These are phyloP conservation scores for Blastobotrys peoriensis DNA, from an alignment of 805 yeast species.

Conservation along the genomic window DNA sequence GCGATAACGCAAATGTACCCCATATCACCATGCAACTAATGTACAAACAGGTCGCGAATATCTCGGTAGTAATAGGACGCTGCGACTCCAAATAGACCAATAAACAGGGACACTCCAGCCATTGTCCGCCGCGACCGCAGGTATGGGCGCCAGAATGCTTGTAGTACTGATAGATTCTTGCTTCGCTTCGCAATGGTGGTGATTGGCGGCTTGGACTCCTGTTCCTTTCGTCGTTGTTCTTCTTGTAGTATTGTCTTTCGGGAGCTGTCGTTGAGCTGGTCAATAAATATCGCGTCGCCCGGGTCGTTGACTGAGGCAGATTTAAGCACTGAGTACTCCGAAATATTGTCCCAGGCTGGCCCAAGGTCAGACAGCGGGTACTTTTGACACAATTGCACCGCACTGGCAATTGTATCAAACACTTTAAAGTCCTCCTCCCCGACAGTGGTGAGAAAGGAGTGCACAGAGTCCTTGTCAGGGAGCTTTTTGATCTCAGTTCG, in stretches of 20 bases:
- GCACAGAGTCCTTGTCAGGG: constrained; percentile 37
- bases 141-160: background rate
- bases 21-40: too few relatives aligned
- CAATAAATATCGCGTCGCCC: background rate
- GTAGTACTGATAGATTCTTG: background rate
- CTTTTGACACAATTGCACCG: constrained; percentile 16
- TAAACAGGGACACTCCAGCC: constrained; percentile 11
- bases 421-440: constrained; percentile 17
- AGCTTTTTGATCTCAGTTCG: constrained; percentile 38
- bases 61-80: constrained; percentile 8
- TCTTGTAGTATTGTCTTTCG: constrained; percentile 2
- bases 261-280: constrained; percentile 1
- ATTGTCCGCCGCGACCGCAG: constrained; percentile 3
- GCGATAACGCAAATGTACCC: background rate
- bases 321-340: constrained; percentile 32
- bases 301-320: constrained; percentile 24
- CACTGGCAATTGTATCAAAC: constrained; percentile 19
- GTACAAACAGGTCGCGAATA: constrained; percentile 3
- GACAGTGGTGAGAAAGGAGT: constrained; percentile 33
- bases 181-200: background rate
- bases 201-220: background rate
- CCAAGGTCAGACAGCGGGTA: constrained; percentile 18
- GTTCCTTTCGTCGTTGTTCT: constrained; percentile 6
- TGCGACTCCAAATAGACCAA: constrained; percentile 15
- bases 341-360: constrained; percentile 23